Evolutionary conservation across 208 protist species (phyloP).

Genomic region (Angomonas deanei): DNA sequence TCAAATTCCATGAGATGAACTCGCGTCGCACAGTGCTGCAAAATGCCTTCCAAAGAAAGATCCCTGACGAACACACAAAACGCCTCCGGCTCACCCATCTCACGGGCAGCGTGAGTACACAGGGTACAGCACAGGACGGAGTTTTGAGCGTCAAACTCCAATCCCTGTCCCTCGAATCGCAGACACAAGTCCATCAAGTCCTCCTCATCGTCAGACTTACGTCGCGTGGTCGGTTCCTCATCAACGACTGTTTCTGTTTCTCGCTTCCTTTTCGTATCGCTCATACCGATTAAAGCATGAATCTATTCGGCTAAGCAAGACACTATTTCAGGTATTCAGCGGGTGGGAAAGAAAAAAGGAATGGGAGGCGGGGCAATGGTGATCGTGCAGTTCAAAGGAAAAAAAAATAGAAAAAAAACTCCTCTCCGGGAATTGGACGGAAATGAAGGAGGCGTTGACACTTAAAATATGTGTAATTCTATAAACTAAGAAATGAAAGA

Average conservation of each 20-base stretch:
- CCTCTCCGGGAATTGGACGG: no score
- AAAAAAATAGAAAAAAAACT: constrained; percentile 2
- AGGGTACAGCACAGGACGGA: not conserved
- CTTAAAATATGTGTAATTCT: not conserved
- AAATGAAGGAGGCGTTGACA: not conserved
- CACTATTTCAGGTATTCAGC: no score
- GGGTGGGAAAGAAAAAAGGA: no score
- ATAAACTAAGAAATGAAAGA: not conserved
- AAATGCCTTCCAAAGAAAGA: constrained; percentile 13
- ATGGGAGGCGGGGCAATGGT: not conserved
- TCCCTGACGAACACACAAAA: constrained; percentile 14
- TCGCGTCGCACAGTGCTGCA: constrained; percentile 53
- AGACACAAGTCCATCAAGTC: no score
- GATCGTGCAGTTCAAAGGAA: not conserved
- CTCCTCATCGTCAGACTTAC: no score
- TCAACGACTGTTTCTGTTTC: no score
- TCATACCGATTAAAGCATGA: no score
- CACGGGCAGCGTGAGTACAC: not conserved
- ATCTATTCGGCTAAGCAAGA: no score
- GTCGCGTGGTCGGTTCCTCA: no score
- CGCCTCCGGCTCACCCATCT: not conserved
- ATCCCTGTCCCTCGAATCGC: not conserved
- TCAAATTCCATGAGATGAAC: constrained; percentile 55
- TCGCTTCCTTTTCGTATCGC: no score
- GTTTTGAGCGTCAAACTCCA: not conserved